phyloP scores from a whole-genome alignment of 1,284 basidiomycete genomes.

The Pascua sp. region DNA sequence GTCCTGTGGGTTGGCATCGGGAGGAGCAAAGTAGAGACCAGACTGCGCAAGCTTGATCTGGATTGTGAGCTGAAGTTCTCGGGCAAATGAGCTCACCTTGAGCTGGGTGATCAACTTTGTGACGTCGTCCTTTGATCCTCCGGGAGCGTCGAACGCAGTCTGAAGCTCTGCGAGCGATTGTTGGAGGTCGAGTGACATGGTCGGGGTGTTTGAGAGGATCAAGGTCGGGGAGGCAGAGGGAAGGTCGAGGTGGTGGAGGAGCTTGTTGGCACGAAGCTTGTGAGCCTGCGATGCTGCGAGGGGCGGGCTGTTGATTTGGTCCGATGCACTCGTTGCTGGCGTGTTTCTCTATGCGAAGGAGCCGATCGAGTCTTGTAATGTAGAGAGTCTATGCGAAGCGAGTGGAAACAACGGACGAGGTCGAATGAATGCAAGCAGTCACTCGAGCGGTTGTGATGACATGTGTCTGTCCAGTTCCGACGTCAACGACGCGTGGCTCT shows the following conservation, averaged over 20 bases:
- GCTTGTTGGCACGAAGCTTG: not conserved
- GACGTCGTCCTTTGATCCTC: slow-evolving; percentile 27
- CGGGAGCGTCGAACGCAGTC: slow-evolving; percentile 26
- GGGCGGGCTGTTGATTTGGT: not conserved
- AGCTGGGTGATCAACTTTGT: slow-evolving; percentile 35
- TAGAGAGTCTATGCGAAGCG: not conserved
- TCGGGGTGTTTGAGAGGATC: slow-evolving; percentile 8
- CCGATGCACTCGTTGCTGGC: too few relatives aligned
- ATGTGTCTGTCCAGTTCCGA: not conserved
- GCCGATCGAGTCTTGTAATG: too few relatives aligned
- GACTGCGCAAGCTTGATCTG: slow-evolving; percentile 48
- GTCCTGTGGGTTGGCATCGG: slow-evolving; percentile 37
- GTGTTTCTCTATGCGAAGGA: too few relatives aligned
- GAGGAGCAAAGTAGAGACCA: slow-evolving; percentile 49
- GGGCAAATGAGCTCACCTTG: slow-evolving; percentile 33
- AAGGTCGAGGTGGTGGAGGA: not conserved
- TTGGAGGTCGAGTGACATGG: slow-evolving; percentile 41
- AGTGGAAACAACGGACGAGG: not conserved
- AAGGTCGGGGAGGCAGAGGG: not conserved
- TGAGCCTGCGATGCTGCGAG: not conserved
- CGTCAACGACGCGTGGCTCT: slow-evolving; percentile 22
- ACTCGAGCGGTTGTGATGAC: not conserved
- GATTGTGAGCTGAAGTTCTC: not conserved
- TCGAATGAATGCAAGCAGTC: not conserved
- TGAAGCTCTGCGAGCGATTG: slow-evolving; percentile 41